phyloP scores from a whole-genome alignment of 2,329 filamentous ascomycete genomes.

The Calycina marina region DNA sequence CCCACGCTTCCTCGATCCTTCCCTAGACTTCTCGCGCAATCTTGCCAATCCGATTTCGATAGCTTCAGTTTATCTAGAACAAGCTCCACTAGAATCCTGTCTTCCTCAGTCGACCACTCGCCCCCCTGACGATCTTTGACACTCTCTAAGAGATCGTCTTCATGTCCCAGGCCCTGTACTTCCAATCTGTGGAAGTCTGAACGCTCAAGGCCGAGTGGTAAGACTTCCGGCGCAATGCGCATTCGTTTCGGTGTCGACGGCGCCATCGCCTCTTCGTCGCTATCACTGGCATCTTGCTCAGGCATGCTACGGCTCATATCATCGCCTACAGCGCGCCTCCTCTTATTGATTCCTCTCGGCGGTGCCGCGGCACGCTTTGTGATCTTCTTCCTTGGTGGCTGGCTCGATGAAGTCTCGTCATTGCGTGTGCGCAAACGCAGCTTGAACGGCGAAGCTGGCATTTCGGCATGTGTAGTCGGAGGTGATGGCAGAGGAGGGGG shows the following conservation, averaged over 20 bases:
- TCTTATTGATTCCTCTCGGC: slow-evolving; percentile 35
- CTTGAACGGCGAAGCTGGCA: slow-evolving; percentile 27
- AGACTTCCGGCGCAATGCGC: slow-evolving; percentile 43
- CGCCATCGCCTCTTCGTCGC: slow-evolving; percentile 12
- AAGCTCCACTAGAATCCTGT: slow-evolving; percentile 50
- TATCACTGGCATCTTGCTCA: slow-evolving; percentile 16
- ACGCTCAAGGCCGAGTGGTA: slow-evolving; percentile 44
- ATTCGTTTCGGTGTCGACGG: slow-evolving; percentile 42
- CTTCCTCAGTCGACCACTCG: slow-evolving; percentile 47
- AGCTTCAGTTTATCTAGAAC: slow-evolving; percentile 53
- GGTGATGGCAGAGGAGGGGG: slow-evolving; percentile 36
- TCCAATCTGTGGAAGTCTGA: slow-evolving; percentile 41
- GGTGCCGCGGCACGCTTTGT: slow-evolving; percentile 33
- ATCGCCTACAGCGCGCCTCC: slow-evolving; percentile 31
- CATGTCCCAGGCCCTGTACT: slow-evolving; percentile 14
- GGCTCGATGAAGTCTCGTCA: slow-evolving; percentile 7
- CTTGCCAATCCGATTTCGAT: slow-evolving; percentile 50
- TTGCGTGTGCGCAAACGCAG: slow-evolving; percentile 38
- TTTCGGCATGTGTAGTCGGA: slow-evolving; percentile 28
- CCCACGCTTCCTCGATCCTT: slow-evolving; percentile 42
- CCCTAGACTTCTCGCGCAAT: slow-evolving; percentile 48
- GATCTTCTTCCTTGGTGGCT: slow-evolving; percentile 26
- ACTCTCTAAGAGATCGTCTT: slow-evolving; percentile 16
- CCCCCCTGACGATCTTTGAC: slow-evolving; percentile 13
- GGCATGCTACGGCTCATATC: slow-evolving; percentile 28